Conservation (phyloP, 2,329 filamentous ascomycete genomes). For the Hypoxylon sp. region DNA sequence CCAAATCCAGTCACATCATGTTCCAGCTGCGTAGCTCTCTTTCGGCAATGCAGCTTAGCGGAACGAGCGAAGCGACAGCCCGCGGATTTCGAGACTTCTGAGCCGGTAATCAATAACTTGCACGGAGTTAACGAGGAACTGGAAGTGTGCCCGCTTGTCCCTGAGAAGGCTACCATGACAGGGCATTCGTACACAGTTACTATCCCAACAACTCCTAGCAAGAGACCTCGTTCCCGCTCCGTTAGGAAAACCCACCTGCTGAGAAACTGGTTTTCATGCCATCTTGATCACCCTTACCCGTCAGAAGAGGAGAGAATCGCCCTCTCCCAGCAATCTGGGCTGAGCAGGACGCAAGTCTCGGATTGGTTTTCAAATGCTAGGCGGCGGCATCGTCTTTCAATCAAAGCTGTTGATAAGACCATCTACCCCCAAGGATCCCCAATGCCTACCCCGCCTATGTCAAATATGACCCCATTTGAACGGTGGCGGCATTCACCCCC, state of each 20-base stretch:
- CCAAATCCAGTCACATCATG: slow-evolving; percentile 65
- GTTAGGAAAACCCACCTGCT: slow-evolving; percentile 63
- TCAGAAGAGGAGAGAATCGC: slow-evolving; percentile 61
- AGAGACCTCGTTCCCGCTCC: slow-evolving; percentile 58
- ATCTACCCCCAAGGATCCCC: slow-evolving; percentile 60
- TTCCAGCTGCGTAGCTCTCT: slow-evolving; percentile 66
- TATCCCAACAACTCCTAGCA: slow-evolving; percentile 38
- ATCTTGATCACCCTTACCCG: slow-evolving; percentile 65
- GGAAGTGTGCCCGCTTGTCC: not conserved
- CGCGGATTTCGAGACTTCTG: slow-evolving; percentile 62
- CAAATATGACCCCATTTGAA: slow-evolving; percentile 63
- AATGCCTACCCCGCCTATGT: slow-evolving; percentile 59
- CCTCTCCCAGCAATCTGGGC: slow-evolving; percentile 61
- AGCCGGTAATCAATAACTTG: slow-evolving; percentile 64
- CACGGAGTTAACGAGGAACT: slow-evolving; percentile 63
- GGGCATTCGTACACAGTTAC: not conserved
- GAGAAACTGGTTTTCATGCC: slow-evolving; percentile 59
- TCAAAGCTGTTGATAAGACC: slow-evolving; percentile 39
- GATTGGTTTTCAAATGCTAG: slow-evolving; percentile 68
- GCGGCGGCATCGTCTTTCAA: slow-evolving; percentile 61
- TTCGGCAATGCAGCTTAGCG: slow-evolving; percentile 65
- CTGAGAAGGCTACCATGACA: not conserved
- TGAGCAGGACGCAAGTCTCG: slow-evolving; percentile 62
- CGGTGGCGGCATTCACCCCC: slow-evolving; percentile 62
- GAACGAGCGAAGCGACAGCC: slow-evolving; percentile 61